Evolutionary conservation across 805 yeast species (phyloP).

Genomic region (Ogataea philodendri): DNA sequence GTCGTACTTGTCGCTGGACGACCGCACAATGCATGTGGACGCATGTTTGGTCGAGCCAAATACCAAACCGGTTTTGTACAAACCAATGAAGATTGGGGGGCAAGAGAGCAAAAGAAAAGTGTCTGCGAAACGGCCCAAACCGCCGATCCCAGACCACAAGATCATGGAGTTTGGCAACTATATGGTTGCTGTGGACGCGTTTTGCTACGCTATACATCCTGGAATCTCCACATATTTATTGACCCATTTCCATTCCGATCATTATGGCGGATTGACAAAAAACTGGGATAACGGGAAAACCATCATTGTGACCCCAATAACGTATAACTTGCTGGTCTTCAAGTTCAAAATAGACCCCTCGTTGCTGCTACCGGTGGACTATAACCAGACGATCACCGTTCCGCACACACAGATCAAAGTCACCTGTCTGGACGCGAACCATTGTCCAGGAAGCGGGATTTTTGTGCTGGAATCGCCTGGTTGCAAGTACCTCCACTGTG

Average conservation of each 20-base stretch:
- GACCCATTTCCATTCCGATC: slow-evolving; percentile 92
- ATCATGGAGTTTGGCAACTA: slow-evolving; percentile 42
- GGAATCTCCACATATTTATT: slow-evolving; percentile 54
- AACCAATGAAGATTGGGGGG: slow-evolving; percentile 21
- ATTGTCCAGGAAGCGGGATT: slow-evolving; percentile 93
- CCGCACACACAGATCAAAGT: slow-evolving; percentile 49
- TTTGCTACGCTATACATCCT: slow-evolving; percentile 47
- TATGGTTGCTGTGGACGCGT: slow-evolving; percentile 63
- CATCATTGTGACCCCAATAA: slow-evolving; percentile 71
- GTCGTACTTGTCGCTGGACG: slow-evolving; percentile 38
- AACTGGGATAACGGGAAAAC: slow-evolving; percentile 66
- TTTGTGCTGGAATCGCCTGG: slow-evolving; percentile 59
- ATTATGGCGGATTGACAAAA: slow-evolving; percentile 81
- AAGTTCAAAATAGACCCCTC: slow-evolving; percentile 55
- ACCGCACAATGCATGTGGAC: slow-evolving; percentile 55
- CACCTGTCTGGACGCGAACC: slow-evolving; percentile 78
- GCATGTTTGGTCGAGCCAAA: slow-evolving; percentile 41
- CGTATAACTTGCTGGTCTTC: slow-evolving; percentile 53
- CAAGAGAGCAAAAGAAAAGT: slow-evolving; percentile 5
- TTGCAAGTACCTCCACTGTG: slow-evolving; percentile 69
- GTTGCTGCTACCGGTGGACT: slow-evolving; percentile 39
- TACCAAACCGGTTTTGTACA: slow-evolving; percentile 20
- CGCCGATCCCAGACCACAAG: slow-evolving; percentile 54
- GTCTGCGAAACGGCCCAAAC: slow-evolving; percentile 26
- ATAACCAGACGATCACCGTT: slow-evolving; percentile 37